Evolutionary conservation across 495 filamentous ascomycete genomes (phyloP).

Genomic region (Trichoderma gamsii): DNA sequence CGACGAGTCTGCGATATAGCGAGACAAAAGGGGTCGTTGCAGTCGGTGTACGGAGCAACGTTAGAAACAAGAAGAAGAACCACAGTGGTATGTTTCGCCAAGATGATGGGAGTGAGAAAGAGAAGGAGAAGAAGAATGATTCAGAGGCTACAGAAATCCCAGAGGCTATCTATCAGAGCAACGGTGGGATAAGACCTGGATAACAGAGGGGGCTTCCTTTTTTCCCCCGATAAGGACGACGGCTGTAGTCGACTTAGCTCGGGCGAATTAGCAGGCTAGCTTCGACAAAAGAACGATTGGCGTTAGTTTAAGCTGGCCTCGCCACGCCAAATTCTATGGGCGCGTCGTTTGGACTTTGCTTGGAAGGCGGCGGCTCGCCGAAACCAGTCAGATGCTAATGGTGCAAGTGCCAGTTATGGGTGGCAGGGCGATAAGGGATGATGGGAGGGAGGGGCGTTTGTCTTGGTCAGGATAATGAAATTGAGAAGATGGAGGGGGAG

Average conservation of each 20-base stretch:
- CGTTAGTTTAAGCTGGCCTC: not conserved
- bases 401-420: not conserved
- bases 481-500: not conserved
- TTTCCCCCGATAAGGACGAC: conserved; percentile 6
- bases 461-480: not conserved
- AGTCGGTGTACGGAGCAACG: too few relatives aligned
- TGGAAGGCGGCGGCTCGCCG: not conserved
- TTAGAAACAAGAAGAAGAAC: not conserved
- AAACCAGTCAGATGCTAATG: conserved; percentile 1
- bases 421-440: conserved; percentile 12
- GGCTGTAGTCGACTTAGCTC: conserved; percentile 11
- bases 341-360: not conserved
- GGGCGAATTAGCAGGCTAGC: conserved; percentile 7
- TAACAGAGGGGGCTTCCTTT: not conserved
- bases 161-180: not conserved
- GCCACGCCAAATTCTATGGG: not conserved
- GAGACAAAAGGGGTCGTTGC: not conserved
- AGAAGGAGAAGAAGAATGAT: not conserved
- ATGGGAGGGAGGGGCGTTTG: not conserved
- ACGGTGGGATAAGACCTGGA: not conserved
- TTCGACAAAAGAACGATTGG: not conserved
- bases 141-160: not conserved
- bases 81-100: not conserved
- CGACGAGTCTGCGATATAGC: not conserved
- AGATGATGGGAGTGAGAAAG: not conserved